Evolutionary conservation across 805 yeast species (phyloP), one percentile per base, ranked within the genome.

Genomic region (Pichia membranifaciens): DNA sequence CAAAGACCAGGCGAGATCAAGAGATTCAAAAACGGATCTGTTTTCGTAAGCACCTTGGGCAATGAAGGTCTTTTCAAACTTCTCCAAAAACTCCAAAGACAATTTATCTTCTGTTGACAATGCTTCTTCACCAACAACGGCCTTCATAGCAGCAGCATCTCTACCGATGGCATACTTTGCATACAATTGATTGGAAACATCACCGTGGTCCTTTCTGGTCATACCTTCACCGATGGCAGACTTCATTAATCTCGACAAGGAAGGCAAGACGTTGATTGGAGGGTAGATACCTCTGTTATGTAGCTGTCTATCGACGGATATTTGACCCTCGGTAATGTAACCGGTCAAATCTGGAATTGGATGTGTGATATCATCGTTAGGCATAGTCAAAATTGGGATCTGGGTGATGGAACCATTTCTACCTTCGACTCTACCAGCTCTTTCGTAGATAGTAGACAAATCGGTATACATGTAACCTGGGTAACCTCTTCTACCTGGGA

Each of bases 391-490:
- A 68, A 93, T 93, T 52, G 99, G 99, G 67, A 93, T 87, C 75
- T 93, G 99, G 41, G 99, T 93, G 66, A 93, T 93, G 41, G 99
- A 93, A 68, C 99, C 99, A 65, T 93, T 93, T 75, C 99, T 85
- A 57, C 99, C 99, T 74, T 93, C 99, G 54, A 93, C 98, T 77
- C 99, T 87, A 69, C 99, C 99, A 40, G 99, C 99, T 77, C 99
- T 87, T 75, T 93, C 99, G 70, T 93, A 93, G 64, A 93, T 89
- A 44, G 98, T 93, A 44, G 98, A 87, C 76, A 93, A 87, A 84
- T 93, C 99, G 41, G 99, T 93, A 75, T 93, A 93, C 99, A 93
- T 93, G 71, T 93, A 93, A 86, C 99, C 99, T 55, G 99, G 99
- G 72, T 93, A 93, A 78, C 99, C 99, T 83, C 99, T 89, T 81